Evolutionary conservation across 345 rosid species (phyloP), one percentile per base, ranked within the genome.

Genomic region (Euphorbia tirucalli): DNA sequence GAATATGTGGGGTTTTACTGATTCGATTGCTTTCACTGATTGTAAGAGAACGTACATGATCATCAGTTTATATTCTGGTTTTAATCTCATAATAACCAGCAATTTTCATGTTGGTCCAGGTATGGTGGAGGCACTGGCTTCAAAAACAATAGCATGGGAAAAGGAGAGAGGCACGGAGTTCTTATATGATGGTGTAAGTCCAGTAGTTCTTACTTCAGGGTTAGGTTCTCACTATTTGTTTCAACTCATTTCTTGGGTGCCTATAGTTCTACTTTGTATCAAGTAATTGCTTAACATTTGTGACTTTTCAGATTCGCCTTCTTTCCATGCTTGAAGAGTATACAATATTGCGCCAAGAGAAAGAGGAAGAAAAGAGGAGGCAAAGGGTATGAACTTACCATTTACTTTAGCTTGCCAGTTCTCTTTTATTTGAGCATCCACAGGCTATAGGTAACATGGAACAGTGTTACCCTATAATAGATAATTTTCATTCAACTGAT

Each of bases 281-380:
- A 22, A 46, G 11, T n/a, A 21, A 43, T 50, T 28, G 16, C 63
- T 70, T 49, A 77, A 43, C 66, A n/a, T 55, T 56, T 79, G 22
- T 49, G 32, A 21, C 58, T 19, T 37, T 63, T 50, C 87, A 96
- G 99, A 77, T 90, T 73, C 92, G 85, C 72, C 82, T 96, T 27
- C 93, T 96, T 58, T 85, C 96, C 5, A 91, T 93, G 98, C 93
- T 96, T 69, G 97, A 93, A 75, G 95, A 96, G 66, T 88, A 93
- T 72, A 86, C 74, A 58, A 77, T 89, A 65, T 78, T 89, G 49
- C 82, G 95, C 54, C 86, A 96, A 56, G 99, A 96, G 86, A 96
- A 90, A 82, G 99, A 96, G 78, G 91, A 96, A 87, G 98, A 96
- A 78, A 90, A 79, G 44, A 90, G 95, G 74, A 84, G 98, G 71